A percentile compares a stretch with the other conserved stretches of the same genome.
Conservation (phyloP, 768 basidiomycete genomes). For the Pleurotus tuber-regium region DNA sequence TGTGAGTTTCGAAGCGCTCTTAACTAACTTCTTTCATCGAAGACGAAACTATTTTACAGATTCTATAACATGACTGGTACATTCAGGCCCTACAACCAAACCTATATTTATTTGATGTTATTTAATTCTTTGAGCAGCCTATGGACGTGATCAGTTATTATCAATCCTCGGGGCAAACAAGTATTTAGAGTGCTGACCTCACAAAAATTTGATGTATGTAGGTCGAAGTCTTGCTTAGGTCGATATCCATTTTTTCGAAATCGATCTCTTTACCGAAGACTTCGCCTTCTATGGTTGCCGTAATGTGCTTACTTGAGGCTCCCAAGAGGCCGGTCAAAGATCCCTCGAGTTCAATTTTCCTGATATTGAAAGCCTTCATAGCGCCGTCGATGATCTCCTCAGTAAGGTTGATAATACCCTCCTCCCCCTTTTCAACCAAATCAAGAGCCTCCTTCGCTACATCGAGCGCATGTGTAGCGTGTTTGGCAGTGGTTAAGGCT, state of each 20-base stretch:
- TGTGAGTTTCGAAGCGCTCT: too few relatives aligned
- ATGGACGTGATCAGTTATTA: background rate
- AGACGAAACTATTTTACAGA: too few relatives aligned
- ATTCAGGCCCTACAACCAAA: too few relatives aligned
- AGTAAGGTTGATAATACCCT: background rate
- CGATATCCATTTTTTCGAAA: background rate
- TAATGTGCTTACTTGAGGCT: background rate
- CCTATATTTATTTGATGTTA: too few relatives aligned
- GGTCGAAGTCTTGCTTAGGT: background rate
- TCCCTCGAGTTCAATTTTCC: background rate
- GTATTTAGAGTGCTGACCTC: background rate
- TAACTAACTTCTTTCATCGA: too few relatives aligned
- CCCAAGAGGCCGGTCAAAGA: background rate
- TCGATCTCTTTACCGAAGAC: background rate
- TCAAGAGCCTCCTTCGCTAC: slow-evolving; percentile 6
- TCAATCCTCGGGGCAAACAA: background rate
- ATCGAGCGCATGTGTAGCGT: slow-evolving; percentile 6
- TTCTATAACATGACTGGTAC: too few relatives aligned
- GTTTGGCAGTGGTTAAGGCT: slow-evolving; percentile 8
- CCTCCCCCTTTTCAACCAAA: slow-evolving; percentile 1
- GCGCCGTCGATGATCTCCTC: background rate
- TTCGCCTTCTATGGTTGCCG: background rate
- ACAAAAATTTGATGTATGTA: background rate
- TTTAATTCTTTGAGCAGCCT: background rate
- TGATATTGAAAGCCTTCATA: background rate